A percentile compares a stretch with the other conserved stretches of the same genome.
These are phyloP conservation scores for Scorias spongiosa DNA, from an alignment of 2,329 filamentous ascomycete genomes.

Conservation along the genomic window DNA sequence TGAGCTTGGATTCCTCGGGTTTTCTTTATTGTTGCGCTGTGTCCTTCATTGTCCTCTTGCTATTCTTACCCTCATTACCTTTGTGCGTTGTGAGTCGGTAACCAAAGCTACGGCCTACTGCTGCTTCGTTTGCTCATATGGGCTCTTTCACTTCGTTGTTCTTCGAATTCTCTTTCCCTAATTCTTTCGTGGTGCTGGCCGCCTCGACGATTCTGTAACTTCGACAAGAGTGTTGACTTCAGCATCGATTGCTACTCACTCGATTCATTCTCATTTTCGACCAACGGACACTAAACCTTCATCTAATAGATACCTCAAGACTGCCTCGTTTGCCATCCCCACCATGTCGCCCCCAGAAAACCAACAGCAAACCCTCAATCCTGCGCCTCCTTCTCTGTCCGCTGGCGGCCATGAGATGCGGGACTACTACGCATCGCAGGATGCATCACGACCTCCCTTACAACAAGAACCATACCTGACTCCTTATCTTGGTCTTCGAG, in stretches of 20 bases:
- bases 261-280: neutral
- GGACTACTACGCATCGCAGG: slow-evolving; percentile 42
- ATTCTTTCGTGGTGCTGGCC: no score
- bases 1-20: slow-evolving; percentile 8
- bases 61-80: slow-evolving; percentile 1
- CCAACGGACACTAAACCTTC: neutral
- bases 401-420: slow-evolving; percentile 47
- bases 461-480: slow-evolving; percentile 58
- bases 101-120: slow-evolving; percentile 1
- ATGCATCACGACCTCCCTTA: slow-evolving; percentile 39
- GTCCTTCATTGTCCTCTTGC: slow-evolving; percentile 1
- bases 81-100: slow-evolving; percentile 1
- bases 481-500: slow-evolving; percentile 79
- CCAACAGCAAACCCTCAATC: slow-evolving; percentile 39
- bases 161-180: neutral
- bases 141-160: slow-evolving; percentile 3
- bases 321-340: slow-evolving; percentile 8
- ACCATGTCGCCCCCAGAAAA: slow-evolving; percentile 35
- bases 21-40: slow-evolving; percentile 11
- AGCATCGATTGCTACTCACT: slow-evolving; percentile 1
- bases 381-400: slow-evolving; percentile 43
- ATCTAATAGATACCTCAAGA: no score
- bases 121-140: slow-evolving; percentile 4
- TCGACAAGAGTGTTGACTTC: neutral
- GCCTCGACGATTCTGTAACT: no score